phyloP scores from a whole-genome alignment of 2,329 filamentous ascomycete species.

The Nemania sp. region DNA sequence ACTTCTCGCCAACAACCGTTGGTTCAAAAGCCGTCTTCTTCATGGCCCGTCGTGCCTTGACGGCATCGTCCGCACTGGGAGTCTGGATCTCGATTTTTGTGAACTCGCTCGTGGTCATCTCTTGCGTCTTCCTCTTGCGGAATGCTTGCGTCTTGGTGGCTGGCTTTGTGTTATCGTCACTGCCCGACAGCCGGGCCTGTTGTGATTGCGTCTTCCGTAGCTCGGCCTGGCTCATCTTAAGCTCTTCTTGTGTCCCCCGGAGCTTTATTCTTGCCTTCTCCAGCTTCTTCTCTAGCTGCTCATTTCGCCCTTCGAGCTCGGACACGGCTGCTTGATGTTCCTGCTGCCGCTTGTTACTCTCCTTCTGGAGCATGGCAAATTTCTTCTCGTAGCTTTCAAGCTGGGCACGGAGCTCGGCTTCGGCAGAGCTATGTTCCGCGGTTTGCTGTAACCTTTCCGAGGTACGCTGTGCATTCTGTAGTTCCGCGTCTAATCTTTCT shows the following conservation, averaged over 20 bases:
- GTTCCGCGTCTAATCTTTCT: constrained; percentile 43
- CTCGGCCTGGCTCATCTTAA: constrained; percentile 64
- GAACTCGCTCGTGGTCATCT: constrained; percentile 49
- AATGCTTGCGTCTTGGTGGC: constrained; percentile 44
- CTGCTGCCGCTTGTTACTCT: constrained; percentile 52
- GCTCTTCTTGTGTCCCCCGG: constrained; percentile 69
- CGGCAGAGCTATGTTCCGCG: constrained; percentile 24
- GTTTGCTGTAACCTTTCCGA: constrained; percentile 39
- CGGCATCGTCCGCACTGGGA: constrained; percentile 44
- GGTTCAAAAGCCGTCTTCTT: constrained; percentile 65
- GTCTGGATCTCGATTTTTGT: constrained; percentile 52
- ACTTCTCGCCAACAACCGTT: constrained; percentile 78
- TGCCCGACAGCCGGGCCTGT: constrained; percentile 45
- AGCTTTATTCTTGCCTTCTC: constrained; percentile 72
- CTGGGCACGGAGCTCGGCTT: constrained; percentile 39
- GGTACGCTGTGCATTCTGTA: constrained; percentile 39
- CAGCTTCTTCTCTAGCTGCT: constrained; percentile 71
- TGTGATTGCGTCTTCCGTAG: constrained; percentile 46
- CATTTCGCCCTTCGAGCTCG: constrained; percentile 65
- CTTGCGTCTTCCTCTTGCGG: constrained; percentile 53
- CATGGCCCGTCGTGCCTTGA: constrained; percentile 44
- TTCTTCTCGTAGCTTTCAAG: constrained; percentile 40
- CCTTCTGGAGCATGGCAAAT: constrained; percentile 48
- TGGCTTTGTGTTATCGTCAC: constrained; percentile 40
- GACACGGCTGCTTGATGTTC: constrained; percentile 58